phyloP scores from a whole-genome alignment of 805 yeast genomes.

The Lipomyces yamanashiensis region DNA sequence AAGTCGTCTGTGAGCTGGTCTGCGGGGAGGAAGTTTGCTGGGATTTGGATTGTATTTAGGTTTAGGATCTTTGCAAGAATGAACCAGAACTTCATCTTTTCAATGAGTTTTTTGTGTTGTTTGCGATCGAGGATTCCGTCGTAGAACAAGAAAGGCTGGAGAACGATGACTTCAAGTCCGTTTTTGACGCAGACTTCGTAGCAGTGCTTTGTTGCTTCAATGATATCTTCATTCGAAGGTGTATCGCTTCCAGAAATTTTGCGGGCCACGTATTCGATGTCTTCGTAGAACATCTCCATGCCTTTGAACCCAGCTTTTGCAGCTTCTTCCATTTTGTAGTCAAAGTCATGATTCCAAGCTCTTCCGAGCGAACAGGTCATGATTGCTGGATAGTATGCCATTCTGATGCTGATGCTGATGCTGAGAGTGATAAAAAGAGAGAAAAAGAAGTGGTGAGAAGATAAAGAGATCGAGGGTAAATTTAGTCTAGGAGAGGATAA shows the following conservation, averaged over 20 bases:
- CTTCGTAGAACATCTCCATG: conserved; percentile 21
- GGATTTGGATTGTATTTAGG: conserved; percentile 28
- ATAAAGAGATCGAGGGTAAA: too few species aligned
- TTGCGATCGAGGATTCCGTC: conserved; percentile 19
- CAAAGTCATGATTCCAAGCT: conserved; percentile 16
- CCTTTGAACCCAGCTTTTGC: conserved; percentile 15
- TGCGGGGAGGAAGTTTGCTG: conserved; percentile 9
- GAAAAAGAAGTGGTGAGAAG: neutral
- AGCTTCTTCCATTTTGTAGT: conserved; percentile 13
- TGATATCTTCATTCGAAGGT: neutral
- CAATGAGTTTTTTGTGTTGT: conserved; percentile 9
- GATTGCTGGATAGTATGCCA: neutral
- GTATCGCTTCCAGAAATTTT: neutral
- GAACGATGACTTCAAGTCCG: conserved; percentile 3
- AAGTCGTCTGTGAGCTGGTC: conserved; percentile 24
- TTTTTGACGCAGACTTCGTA: conserved; percentile 11
- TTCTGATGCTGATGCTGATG: neutral
- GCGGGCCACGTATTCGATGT: conserved; percentile 11
- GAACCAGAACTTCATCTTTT: conserved; percentile 26
- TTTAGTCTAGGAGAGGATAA: neutral
- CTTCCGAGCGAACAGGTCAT: conserved; percentile 14
- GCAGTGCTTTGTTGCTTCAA: conserved; percentile 1
- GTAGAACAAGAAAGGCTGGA: conserved; percentile 21
- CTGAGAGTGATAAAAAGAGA: neutral
- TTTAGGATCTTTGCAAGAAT: conserved; percentile 15